Evolutionary conservation across 1,284 basidiomycete species (phyloP).

Genomic region (Ceratobasidium sp.): DNA sequence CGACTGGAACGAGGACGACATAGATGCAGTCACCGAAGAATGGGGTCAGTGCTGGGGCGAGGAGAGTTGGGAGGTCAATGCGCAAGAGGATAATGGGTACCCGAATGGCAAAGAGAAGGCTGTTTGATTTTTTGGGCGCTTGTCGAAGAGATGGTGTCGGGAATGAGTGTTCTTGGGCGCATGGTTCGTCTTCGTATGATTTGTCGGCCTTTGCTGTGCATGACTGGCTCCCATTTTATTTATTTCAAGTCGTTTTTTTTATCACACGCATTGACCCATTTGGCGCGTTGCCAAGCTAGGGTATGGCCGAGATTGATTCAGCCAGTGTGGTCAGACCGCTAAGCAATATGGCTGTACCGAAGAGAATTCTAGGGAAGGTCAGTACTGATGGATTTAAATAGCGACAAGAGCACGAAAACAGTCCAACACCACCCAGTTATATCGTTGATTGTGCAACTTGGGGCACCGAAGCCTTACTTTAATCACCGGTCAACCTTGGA

Average conservation of each 20-base stretch:
- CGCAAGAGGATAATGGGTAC: neutral
- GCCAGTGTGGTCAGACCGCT: neutral
- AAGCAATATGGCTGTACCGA: neutral
- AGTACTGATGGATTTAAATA: too few relatives aligned
- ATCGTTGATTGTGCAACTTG: too few relatives aligned
- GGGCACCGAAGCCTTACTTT: too few relatives aligned
- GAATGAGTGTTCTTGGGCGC: neutral
- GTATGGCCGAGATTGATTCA: neutral
- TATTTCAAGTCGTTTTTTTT: neutral
- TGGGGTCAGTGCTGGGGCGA: conserved; percentile 62
- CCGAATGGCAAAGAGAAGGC: neutral
- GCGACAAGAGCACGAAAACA: too few relatives aligned
- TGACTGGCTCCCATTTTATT: too few relatives aligned
- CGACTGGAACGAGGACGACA: conserved; percentile 88
- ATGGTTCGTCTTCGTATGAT: neutral
- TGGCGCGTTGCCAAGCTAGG: neutral
- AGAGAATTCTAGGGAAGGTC: neutral
- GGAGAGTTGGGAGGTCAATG: conserved; percentile 3
- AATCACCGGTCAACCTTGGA: neutral
- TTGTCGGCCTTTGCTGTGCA: conserved; percentile 11
- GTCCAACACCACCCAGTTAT: too few relatives aligned
- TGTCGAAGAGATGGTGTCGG: neutral
- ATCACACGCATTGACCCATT: neutral
- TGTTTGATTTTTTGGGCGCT: neutral
- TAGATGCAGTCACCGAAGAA: conserved; percentile 74